Evolutionary conservation across 2,329 filamentous ascomycete genomes (phyloP).

Genomic region (Trichoderma harzianum): DNA sequence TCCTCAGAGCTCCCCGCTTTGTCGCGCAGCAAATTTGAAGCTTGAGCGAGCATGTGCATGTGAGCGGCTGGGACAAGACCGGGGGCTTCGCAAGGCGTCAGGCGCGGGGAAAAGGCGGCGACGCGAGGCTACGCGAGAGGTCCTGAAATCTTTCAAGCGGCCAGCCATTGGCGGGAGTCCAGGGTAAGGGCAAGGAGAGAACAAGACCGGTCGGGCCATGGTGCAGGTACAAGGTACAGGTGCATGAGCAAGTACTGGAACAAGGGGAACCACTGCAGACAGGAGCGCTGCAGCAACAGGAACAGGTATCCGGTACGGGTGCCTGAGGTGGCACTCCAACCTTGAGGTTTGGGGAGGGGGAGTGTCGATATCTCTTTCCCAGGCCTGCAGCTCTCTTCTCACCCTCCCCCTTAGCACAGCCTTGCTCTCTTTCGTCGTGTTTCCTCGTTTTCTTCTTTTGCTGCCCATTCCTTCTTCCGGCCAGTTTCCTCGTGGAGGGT

Average conservation of each 20-base stretch:
- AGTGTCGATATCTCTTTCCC: conserved; percentile 1
- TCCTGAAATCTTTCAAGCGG: conserved; percentile 14
- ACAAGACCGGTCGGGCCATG: conserved; percentile 1
- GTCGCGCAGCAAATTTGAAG: background rate
- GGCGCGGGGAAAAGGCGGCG: conserved; percentile 18
- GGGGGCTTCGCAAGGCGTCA: conserved; percentile 4
- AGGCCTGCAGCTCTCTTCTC: background rate
- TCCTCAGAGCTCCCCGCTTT: conserved; percentile 10
- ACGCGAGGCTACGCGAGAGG: conserved; percentile 18
- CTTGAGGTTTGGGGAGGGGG: background rate
- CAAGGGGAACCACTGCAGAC: background rate
- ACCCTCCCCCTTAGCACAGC: conserved; percentile 11
- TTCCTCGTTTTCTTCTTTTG: background rate
- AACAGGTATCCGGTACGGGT: background rate
- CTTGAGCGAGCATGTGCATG: conserved; percentile 9
- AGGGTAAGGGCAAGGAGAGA: conserved; percentile 7
- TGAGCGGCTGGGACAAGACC: conserved; percentile 7
- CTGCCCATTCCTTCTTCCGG: background rate
- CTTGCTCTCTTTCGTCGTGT: conserved; percentile 9
- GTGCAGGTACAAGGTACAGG: background rate
- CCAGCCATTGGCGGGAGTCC: background rate
- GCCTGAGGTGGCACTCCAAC: background rate
- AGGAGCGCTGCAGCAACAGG: background rate
- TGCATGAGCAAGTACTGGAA: background rate
- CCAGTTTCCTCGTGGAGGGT: background rate